Evolutionary conservation across 345 rosid genomes (phyloP), one percentile per base, ranked within the genome.

Genomic region (Noccaea bulbosa): DNA sequence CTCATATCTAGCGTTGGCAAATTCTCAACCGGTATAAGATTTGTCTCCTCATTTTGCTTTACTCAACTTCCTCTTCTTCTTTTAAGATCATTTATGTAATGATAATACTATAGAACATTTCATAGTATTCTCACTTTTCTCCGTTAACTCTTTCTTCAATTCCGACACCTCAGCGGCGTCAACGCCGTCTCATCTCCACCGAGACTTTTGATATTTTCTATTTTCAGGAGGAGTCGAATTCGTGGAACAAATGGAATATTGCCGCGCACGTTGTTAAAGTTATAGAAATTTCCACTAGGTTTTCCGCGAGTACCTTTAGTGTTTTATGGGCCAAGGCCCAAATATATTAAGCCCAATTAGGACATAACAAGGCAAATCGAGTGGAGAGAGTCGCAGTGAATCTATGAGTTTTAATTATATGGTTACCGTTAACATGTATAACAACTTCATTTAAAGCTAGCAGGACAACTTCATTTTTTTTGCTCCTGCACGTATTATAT

Each of bases 151-250:
- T 11, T 33, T 71, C 81, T 74, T 84, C 70, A 83, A 55, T 51
- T 73, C 80, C n/a, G 8, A 62, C n/a, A 67, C 67, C 75, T 84
- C 81, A 17, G 27, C 43, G 22, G 22, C 22, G 22, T 20, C 22
- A 20, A 20, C 39, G 32, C 75, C 15, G 80, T 78, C 15, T 85
- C 92, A 6, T 80, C 85, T 0, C 63, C 83, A 1, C 75, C 90
- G 7, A 20, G 22, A 20, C 22, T 20, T 20, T 20, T 20, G 22
- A 20, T 20, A 20, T 20, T 20, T 20, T 20, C 22, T 20, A 20
- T 20, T 20, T 20, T 20, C 22, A 20, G 22, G 22, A 20, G 22
- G 22, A 20, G 22, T 20, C 22, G 22, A 20, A 20, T 20, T 20
- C 22, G 22, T 10, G n/a, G 33, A 10, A 49, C n/a, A 10, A 10